Evolutionary conservation across 257 asterid genomes (phyloP).

Genomic region (Linaria vulgaris): DNA sequence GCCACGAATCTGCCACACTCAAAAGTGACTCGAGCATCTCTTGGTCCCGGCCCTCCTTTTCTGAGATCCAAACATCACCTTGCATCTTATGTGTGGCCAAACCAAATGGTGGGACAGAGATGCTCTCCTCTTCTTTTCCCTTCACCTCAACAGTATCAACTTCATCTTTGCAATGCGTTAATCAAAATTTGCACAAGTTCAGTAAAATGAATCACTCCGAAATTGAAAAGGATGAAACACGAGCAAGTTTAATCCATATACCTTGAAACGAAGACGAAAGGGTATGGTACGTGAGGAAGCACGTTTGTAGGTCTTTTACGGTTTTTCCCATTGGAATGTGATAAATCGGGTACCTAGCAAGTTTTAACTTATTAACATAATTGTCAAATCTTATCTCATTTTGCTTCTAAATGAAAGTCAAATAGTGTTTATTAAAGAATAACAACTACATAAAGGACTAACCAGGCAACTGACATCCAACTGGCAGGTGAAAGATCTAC

Average conservation of each 20-base stretch:
- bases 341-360: slow-evolving; percentile 77
- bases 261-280: slow-evolving; percentile 86
- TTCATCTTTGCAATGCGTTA: slow-evolving; percentile 15
- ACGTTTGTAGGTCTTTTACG: slow-evolving; percentile 58
- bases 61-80: slow-evolving; percentile 64
- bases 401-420: too few species aligned
- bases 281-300: slow-evolving; percentile 83
- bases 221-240: too few species aligned
- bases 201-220: too few species aligned
- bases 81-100: slow-evolving; percentile 69
- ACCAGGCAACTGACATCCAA: slow-evolving; percentile 94
- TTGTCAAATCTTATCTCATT: neutral
- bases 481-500: slow-evolving; percentile 88
- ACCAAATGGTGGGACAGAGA: slow-evolving; percentile 68
- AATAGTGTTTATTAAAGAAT: too few species aligned
- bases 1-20: slow-evolving; percentile 94
- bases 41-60: slow-evolving; percentile 37
- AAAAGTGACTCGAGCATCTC: slow-evolving; percentile 58
- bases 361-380: neutral
- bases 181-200: too few species aligned
- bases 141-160: slow-evolving; percentile 28
- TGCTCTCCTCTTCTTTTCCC: slow-evolving; percentile 31
- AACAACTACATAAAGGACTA: slow-evolving; percentile 23
- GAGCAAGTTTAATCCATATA: slow-evolving; percentile 11
- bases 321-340: slow-evolving; percentile 65